Conservation (phyloP, 768 basidiomycete species). For the Tubosaeta sp. region DNA sequence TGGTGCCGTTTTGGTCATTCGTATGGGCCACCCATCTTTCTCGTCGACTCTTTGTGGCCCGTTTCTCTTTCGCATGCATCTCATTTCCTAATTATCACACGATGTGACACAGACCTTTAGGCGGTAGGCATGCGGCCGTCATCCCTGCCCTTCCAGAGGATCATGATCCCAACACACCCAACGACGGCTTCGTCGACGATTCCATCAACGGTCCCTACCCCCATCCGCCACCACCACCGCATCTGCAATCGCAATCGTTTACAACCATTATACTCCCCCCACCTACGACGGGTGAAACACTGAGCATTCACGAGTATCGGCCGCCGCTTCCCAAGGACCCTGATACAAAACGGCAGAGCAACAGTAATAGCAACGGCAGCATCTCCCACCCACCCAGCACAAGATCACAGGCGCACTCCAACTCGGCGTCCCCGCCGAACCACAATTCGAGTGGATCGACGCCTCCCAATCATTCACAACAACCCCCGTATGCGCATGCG, state of each 20-base stretch:
- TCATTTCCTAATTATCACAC: conserved; percentile 30
- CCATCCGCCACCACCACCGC: conserved; percentile 19
- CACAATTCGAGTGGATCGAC: conserved; percentile 11
- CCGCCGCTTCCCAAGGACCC: conserved; percentile 21
- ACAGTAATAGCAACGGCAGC: background rate
- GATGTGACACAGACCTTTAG: conserved; percentile 54
- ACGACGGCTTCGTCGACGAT: conserved; percentile 24
- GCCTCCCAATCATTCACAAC: conserved; percentile 20
- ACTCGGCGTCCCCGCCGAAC: conserved; percentile 26
- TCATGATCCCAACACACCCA: conserved; percentile 43
- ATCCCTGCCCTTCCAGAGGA: conserved; percentile 78
- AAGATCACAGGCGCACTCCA: conserved; percentile 11
- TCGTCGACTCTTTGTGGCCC: conserved; percentile 16
- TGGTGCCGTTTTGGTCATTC: conserved; percentile 1
- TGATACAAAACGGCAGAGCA: conserved; percentile 19
- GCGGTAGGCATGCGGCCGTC: conserved; percentile 78
- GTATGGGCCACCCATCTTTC: conserved; percentile 8
- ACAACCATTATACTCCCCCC: conserved; percentile 31
- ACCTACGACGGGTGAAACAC: conserved; percentile 22
- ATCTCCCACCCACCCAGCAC: conserved; percentile 9
- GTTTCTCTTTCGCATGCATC: conserved; percentile 17
- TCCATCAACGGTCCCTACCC: conserved; percentile 12
- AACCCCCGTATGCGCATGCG: conserved; percentile 17
- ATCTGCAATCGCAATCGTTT: conserved; percentile 23
- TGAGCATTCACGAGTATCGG: conserved; percentile 32